Evolutionary conservation across 2,329 filamentous ascomycete genomes (phyloP), one percentile per base, ranked within the genome.

Genomic region (Trichoderma breve): DNA sequence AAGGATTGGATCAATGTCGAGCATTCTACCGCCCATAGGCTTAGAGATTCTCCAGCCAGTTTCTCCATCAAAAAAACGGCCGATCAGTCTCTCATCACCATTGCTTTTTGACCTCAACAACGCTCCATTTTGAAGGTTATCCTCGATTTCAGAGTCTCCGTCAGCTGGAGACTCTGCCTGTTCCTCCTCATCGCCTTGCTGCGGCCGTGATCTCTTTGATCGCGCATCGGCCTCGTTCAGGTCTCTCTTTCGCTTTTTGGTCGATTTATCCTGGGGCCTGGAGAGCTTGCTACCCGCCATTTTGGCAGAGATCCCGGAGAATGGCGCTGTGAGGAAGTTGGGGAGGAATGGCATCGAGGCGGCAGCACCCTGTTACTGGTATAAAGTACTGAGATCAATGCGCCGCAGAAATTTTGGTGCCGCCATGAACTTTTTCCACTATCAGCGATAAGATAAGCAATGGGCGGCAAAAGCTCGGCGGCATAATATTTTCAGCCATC

Each of bases 11-110:
- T 92, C 90, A 72, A 91, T 86, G 76, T 91, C 85, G 62, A 89
- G 82, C 83, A 92, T 91, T 73, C 89, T 83, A 28, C 90, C 90
- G 68, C 89, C 90, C 84, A 91, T 88, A 14, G 90, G 87, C 75
- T 87, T 86, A 4, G 90, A 91, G 28, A 92, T 79, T 75, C 83
- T 86, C 90, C 90, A 92, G 72, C 82, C 81, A 26, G 80, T 76
- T 63, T 80, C 80, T 47, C 76, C 75, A 58, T 80, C 75, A 34
- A 79, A 75, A 63, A 79, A 78, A 39, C 79, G 76, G 34, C 74
- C 75, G 70, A 77, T 70, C 65, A 78, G 62, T 57, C 78, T 76
- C 62, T 77, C 74, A 21, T 76, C 74, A 43, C 76, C 73, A n/a
- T 74, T 64, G 66, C 72, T 70, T 18, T 73, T 71, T 12, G 74